Conservation (phyloP, 1,139 yeast species). For the Suhomyces choctaworum region DNA sequence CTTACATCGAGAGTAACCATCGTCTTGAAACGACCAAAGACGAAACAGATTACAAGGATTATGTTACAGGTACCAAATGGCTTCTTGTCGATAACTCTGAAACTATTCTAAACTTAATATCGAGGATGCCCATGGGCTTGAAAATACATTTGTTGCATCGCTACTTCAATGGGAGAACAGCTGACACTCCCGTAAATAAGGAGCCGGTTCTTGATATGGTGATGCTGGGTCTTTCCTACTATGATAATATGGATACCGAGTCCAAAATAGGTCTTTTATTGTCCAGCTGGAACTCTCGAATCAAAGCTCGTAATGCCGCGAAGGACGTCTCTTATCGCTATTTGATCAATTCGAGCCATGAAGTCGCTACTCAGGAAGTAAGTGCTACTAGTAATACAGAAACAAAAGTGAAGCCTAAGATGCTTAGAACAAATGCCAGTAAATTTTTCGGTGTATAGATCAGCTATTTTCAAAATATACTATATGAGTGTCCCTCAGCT, state of each 20-base stretch:
- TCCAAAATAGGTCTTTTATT: constrained; percentile 6
- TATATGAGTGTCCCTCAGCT: neutral
- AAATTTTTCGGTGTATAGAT: constrained; percentile 15
- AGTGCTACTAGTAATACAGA: neutral
- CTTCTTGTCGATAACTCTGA: constrained; percentile 13
- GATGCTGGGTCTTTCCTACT: constrained; percentile 16
- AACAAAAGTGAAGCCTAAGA: constrained; percentile 2
- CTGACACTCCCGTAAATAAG: neutral
- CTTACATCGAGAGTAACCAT: constrained; percentile 29
- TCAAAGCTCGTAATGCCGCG: constrained; percentile 5
- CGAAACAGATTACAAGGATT: constrained; percentile 10
- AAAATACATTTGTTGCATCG: constrained; percentile 23
- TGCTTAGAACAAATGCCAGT: constrained; percentile 14
- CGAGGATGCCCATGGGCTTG: constrained; percentile 29
- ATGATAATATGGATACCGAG: constrained; percentile 1
- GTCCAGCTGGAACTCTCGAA: constrained; percentile 14
- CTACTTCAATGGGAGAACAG: neutral
- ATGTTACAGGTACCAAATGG: constrained; percentile 29
- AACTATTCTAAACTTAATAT: constrained; percentile 13
- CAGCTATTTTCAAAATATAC: neutral
- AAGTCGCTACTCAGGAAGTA: neutral
- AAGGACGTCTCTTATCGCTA: constrained; percentile 5
- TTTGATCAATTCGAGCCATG: constrained; percentile 12
- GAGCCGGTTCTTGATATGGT: constrained; percentile 23
- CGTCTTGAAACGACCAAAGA: constrained; percentile 9